Evolutionary conservation across 352 stramenopile genomes (phyloP).

Genomic region (Phytophthora parvispora): DNA sequence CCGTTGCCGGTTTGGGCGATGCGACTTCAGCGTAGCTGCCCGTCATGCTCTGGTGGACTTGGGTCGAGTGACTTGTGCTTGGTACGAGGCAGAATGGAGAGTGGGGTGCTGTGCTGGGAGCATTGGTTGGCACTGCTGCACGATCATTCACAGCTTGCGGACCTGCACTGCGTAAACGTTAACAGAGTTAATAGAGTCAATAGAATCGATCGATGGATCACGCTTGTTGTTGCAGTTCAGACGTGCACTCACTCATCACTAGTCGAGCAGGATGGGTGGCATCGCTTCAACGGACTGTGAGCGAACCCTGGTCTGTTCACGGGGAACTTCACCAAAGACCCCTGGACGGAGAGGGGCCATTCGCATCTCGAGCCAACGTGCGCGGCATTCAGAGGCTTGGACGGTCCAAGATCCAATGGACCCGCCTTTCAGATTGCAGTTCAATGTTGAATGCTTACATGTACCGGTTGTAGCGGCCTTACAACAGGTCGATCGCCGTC

Average conservation of each 20-base stretch:
- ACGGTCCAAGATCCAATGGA: too few species aligned
- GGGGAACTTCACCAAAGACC: too few species aligned
- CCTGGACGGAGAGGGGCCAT: neutral
- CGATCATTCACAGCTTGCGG: neutral
- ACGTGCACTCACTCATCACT: neutral
- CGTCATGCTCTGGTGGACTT: slow-evolving; percentile 3
- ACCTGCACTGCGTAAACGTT: neutral
- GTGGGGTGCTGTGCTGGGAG: neutral
- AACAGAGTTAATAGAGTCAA: neutral
- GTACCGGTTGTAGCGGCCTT: slow-evolving; percentile 14
- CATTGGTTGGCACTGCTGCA: neutral
- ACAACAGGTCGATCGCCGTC: too few species aligned
- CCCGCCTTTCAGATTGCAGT: neutral
- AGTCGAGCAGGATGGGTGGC: neutral
- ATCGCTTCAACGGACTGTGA: neutral
- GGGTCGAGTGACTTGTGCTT: neutral
- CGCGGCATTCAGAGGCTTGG: neutral
- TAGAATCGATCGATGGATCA: neutral
- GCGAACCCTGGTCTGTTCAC: neutral
- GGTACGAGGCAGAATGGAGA: slow-evolving; percentile 1
- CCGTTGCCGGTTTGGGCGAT: slow-evolving; percentile 8
- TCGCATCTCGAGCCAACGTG: neutral
- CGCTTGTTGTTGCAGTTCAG: neutral
- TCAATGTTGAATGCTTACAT: neutral
- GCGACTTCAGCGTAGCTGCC: slow-evolving; percentile 6